A percentile compares a stretch with the other conserved stretches of the same genome.
phyloP scores from a whole-genome alignment of 176 grass and related monocot genomes.

The Rhynchospora breviuscula region DNA sequence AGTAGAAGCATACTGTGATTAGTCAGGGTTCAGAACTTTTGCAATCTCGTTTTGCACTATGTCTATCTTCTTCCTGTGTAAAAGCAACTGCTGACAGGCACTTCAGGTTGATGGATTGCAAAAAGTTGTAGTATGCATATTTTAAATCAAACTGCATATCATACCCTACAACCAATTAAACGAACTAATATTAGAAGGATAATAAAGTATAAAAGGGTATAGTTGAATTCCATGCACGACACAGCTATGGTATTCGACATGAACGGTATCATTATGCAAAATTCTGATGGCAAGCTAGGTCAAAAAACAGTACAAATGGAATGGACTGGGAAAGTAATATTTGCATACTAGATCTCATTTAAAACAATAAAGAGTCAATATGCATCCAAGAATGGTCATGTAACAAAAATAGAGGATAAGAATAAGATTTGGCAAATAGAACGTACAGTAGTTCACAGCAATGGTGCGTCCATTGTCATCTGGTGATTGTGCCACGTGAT shows the following conservation, averaged over 20 bases:
- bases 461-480: slow-evolving; percentile 69
- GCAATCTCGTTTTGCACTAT: neutral
- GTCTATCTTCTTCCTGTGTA: neutral
- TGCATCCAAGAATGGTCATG: neutral
- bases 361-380: neutral
- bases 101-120: slow-evolving; percentile 36
- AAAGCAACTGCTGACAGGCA: neutral
- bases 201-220: neutral
- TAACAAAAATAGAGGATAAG: neutral
- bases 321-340: neutral
- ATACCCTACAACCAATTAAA: slow-evolving; percentile 50
- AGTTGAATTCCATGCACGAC: neutral
- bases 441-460: slow-evolving; percentile 84
- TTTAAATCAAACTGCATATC: slow-evolving; percentile 98
- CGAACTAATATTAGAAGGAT: neutral
- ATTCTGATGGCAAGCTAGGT: neutral
- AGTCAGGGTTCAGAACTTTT: neutral
- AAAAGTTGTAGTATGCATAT: slow-evolving; percentile 88
- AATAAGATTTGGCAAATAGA: neutral
- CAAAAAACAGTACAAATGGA: neutral
- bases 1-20: neutral
- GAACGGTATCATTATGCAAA: neutral
- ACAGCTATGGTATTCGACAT: neutral
- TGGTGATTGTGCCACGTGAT: slow-evolving; percentile 86
- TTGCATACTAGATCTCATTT: neutral